Percentiles rank a stretch among this genome's conserved stretches.
These are phyloP conservation scores for Tilletia setariae DNA, from an alignment of 1,284 basidiomycete genomes.

Conservation along the genomic window DNA sequence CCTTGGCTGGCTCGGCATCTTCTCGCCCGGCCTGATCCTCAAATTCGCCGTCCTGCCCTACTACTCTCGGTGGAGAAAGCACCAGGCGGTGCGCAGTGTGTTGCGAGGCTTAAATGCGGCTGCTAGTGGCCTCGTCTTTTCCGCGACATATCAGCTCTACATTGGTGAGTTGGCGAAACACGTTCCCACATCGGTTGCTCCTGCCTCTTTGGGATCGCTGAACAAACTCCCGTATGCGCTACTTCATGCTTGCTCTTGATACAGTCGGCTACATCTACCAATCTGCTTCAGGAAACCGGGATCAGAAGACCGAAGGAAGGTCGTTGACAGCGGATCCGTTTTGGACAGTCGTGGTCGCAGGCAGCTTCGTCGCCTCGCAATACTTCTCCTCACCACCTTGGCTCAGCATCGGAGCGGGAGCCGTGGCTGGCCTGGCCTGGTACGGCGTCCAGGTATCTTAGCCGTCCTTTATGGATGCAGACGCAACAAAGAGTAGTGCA, in stretches of 20 bases:
- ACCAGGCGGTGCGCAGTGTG: constrained; percentile 56
- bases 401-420: constrained; percentile 54
- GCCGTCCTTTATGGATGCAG: no score
- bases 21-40: constrained; percentile 58
- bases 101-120: constrained; percentile 63
- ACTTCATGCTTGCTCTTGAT: no score
- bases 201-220: no score
- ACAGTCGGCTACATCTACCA: constrained; percentile 43
- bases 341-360: constrained; percentile 57
- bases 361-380: constrained; percentile 47
- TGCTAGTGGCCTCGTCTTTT: constrained; percentile 63
- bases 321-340: constrained; percentile 57
- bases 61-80: constrained; percentile 58
- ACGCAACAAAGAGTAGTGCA: background rate
- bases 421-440: constrained; percentile 56
- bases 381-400: constrained; percentile 56
- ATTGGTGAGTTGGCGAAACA: constrained; percentile 29
- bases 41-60: constrained; percentile 61
- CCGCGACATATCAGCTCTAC: constrained; percentile 62
- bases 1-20: constrained; percentile 56
- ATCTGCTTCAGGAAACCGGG: constrained; percentile 46
- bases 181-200: background rate
- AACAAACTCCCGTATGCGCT: no score
- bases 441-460: constrained; percentile 48
- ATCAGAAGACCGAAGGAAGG: constrained; percentile 38